Evolutionary conservation across 1,139 yeast genomes (phyloP), one percentile per base, ranked within the genome.

Genomic region (Suhomyces anneliseae): DNA sequence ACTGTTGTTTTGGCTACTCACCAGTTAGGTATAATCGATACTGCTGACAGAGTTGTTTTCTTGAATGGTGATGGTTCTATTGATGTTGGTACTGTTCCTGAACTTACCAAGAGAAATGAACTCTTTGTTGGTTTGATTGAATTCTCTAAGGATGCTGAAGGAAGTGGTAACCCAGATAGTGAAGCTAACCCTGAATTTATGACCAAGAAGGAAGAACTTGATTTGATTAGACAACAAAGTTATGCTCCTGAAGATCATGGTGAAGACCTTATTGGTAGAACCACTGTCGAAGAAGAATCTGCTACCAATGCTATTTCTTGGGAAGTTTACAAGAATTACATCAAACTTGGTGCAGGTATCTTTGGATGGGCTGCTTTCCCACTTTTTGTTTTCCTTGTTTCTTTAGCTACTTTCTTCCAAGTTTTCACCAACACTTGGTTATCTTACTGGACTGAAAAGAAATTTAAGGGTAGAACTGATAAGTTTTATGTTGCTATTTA

Each of bases 261-360:
- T 7, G n/a, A 35, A 9, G 49, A 50, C 36, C 40, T 51, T 19
- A 40, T 43, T 4, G 65, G 62, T 1, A 67, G 66, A 54, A 65
- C 69, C 7, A 62, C 68, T 29, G 61, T 58, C 26, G 76, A 66
- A 38, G 78, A 73, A 60, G 76, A 68, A 54, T 61, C 60, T 45
- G 72, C 74, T 9, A 66, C 70, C 31, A 72, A 74, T 56, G 67
- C 77, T n/a, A 56, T 60, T 33, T 52, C 55, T 3, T 58, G 59
- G 60, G 36, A 55, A n/a, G 66, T 74, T 15, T 73, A 72, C 57
- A 61, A 60, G 44, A 60, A 60, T 34, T 90, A 85, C 58, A 60
- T 88, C 50, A 64, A 67, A 36, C 68, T 75, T 34, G 95, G 93
- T 7, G 76, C 85, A 46, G 88, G 82, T 12, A 58, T 62, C 12